Conservation (phyloP, 768 basidiomycete species). For the Glaciozyma martinii region DNA sequence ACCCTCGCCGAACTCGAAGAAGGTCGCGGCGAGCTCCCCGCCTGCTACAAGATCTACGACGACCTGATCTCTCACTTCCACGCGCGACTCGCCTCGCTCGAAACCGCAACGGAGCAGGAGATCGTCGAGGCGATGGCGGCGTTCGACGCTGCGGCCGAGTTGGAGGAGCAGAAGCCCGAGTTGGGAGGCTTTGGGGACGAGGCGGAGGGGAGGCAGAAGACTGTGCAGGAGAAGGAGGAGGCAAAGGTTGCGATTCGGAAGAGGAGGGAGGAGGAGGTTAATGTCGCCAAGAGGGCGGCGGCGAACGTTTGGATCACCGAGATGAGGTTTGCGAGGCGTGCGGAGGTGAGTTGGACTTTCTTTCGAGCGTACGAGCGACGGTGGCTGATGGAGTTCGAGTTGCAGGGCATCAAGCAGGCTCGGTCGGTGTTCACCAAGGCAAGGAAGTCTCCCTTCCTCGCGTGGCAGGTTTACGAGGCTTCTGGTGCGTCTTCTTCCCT, state of each 20-base stretch:
- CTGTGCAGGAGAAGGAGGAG: conserved; percentile 25
- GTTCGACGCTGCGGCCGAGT: conserved; percentile 16
- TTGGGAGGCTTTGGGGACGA: conserved; percentile 8
- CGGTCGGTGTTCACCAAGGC: conserved; percentile 72
- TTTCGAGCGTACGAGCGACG: background rate
- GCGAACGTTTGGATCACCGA: conserved; percentile 71
- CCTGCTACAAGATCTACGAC: conserved; percentile 64
- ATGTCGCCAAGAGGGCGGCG: conserved; percentile 53
- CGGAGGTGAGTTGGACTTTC: conserved; percentile 47
- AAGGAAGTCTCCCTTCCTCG: conserved; percentile 48
- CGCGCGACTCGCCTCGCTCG: conserved; percentile 36
- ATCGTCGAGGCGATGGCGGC: conserved; percentile 20
- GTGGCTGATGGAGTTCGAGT: background rate
- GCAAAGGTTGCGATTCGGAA: conserved; percentile 20
- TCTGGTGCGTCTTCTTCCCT: conserved; percentile 53
- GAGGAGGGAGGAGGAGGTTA: conserved; percentile 47
- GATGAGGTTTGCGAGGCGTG: conserved; percentile 81
- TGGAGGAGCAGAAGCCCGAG: conserved; percentile 24
- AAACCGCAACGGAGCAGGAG: conserved; percentile 33
- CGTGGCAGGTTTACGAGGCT: conserved; percentile 92
- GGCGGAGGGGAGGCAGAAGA: conserved; percentile 29
- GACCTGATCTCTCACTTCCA: conserved; percentile 61
- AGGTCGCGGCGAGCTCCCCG: conserved; percentile 53
- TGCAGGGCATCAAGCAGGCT: conserved; percentile 63
- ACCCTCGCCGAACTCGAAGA: conserved; percentile 71